A percentile compares a stretch with the other conserved stretches of the same genome.
phyloP scores from a whole-genome alignment of 2,329 filamentous ascomycete species.

The Tolypocladium pustulatum region DNA sequence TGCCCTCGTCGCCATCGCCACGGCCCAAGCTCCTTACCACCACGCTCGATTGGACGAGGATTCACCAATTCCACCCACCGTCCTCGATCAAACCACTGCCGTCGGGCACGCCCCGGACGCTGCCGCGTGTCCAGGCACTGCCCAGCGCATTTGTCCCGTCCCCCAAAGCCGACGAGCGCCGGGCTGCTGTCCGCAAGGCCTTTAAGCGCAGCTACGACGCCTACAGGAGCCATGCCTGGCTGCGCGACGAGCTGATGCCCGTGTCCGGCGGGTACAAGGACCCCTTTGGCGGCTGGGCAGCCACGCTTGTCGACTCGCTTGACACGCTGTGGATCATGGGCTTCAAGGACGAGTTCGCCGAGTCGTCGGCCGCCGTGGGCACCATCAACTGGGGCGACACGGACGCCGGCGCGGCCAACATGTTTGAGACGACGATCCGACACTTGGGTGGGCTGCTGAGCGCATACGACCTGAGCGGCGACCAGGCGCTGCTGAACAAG shows the following conservation, averaged over 20 bases:
- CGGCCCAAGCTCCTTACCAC: conserved; percentile 11
- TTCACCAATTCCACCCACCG: conserved; percentile 17
- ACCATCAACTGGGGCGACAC: conserved; percentile 42
- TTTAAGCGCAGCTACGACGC: conserved; percentile 36
- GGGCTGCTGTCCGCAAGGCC: conserved; percentile 25
- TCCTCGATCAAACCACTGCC: conserved; percentile 20
- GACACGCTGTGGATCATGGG: conserved; percentile 56
- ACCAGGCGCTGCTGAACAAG: conserved; percentile 35
- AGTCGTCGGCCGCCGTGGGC: conserved; percentile 38
- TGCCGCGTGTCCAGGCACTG: conserved; percentile 21
- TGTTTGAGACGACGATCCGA: conserved; percentile 46
- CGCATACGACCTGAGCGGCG: conserved; percentile 38
- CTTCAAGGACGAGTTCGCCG: conserved; percentile 43
- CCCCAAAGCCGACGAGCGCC: conserved; percentile 16
- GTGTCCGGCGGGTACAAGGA: conserved; percentile 34
- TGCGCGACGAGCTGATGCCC: conserved; percentile 41
- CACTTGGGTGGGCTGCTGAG: conserved; percentile 40
- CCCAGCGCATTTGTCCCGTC: conserved; percentile 10
- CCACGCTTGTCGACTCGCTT: conserved; percentile 49
- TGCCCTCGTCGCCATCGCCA: conserved; percentile 3
- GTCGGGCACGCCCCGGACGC: conserved; percentile 9
- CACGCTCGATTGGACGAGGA: conserved; percentile 20
- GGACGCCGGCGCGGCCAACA: conserved; percentile 28
- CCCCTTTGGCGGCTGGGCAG: conserved; percentile 44
- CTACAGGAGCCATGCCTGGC: conserved; percentile 43